Evolutionary conservation across 768 basidiomycete species (phyloP).

Genomic region (Lentinula guzmanii): DNA sequence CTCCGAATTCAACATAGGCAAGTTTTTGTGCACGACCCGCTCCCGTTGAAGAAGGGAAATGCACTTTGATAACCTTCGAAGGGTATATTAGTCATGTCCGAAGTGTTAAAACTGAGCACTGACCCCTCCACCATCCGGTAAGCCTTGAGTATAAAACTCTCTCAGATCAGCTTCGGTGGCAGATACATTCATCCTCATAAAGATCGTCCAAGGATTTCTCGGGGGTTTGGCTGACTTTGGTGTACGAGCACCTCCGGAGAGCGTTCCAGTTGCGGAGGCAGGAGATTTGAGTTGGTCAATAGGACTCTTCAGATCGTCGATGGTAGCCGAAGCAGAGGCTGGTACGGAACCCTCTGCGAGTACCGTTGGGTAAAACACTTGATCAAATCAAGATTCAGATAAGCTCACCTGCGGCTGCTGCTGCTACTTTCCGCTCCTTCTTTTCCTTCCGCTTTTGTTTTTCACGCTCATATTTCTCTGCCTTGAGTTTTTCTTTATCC

Average conservation of each 20-base stretch:
- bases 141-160: constrained; percentile 72
- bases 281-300: constrained; percentile 48
- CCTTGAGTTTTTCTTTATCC: constrained; percentile 7
- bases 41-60: constrained; percentile 42
- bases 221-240: constrained; percentile 60
- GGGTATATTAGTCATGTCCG: not conserved
- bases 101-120: constrained; percentile 19
- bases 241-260: constrained; percentile 61
- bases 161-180: constrained; percentile 59
- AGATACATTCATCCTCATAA: constrained; percentile 57
- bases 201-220: constrained; percentile 81
- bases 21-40: constrained; percentile 49
- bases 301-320: constrained; percentile 15
- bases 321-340: constrained; percentile 15
- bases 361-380: not conserved
- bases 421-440: constrained; percentile 56
- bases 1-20: constrained; percentile 87
- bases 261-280: constrained; percentile 50
- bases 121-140: constrained; percentile 43
- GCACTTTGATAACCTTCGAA: constrained; percentile 60
- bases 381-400: not conserved
- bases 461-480: constrained; percentile 51
- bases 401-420: constrained; percentile 24
- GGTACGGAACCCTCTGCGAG: constrained; percentile 12
- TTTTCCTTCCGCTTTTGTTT: constrained; percentile 56